phyloP scores from a whole-genome alignment of 106 monocot genomes.

The Chionographis japonica region DNA sequence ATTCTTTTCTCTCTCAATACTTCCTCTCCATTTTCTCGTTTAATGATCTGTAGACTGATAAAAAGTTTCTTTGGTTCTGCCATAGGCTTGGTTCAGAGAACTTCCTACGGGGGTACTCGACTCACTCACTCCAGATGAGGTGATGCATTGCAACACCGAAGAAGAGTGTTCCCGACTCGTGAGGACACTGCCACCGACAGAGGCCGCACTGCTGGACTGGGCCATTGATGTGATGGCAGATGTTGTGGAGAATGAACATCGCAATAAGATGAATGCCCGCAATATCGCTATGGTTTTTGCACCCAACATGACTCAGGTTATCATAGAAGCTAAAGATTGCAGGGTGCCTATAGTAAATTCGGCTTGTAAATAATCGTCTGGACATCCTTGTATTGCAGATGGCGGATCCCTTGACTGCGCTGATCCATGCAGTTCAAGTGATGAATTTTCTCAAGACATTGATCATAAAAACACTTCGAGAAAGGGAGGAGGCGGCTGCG shows the following conservation, averaged over 20 bases:
- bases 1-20: too few relatives aligned
- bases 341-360: neutral
- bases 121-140: constrained; percentile 66
- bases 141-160: constrained; percentile 80
- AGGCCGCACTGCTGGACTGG: constrained; percentile 84
- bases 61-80: neutral
- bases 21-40: too few relatives aligned
- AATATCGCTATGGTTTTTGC: constrained; percentile 96
- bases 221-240: constrained; percentile 87
- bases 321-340: neutral
- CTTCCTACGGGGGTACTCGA: constrained; percentile 80
- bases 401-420: constrained; percentile 86
- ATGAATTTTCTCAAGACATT: constrained; percentile 90
- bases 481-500: constrained; percentile 44
- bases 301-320: constrained; percentile 94
- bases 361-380: neutral
- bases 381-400: constrained; percentile 34
- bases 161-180: constrained; percentile 63
- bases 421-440: constrained; percentile 87
- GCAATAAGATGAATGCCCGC: constrained; percentile 91
- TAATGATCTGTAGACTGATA: neutral
- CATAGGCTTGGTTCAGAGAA: constrained; percentile 94
- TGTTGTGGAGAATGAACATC: constrained; percentile 60
- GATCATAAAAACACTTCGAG: constrained; percentile 50
- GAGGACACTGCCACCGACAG: constrained; percentile 43